phyloP scores from a whole-genome alignment of 768 basidiomycete species.

The Psilocybe sp. region DNA sequence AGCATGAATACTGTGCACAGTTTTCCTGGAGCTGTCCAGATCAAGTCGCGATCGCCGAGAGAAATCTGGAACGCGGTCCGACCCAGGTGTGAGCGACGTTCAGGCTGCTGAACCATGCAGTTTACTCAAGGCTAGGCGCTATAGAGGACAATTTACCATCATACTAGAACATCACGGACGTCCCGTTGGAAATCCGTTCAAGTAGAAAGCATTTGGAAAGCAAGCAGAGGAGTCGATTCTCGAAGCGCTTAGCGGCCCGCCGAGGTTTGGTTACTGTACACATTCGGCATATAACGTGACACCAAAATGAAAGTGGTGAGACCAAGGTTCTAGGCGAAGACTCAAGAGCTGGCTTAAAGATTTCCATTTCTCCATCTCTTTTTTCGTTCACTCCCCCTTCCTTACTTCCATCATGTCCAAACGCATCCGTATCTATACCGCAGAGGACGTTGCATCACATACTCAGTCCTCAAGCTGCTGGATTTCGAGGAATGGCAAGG shows the following conservation, averaged over 20 bases:
- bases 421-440: conserved; percentile 69
- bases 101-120: too few relatives aligned
- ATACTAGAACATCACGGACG: too few relatives aligned
- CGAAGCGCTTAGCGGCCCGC: too few relatives aligned
- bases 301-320: neutral
- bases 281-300: too few relatives aligned
- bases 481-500: conserved; percentile 76
- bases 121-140: too few relatives aligned
- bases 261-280: too few relatives aligned
- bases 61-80: neutral
- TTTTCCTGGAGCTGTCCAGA: neutral
- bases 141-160: too few relatives aligned
- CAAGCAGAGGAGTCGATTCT: too few relatives aligned
- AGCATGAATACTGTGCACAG: neutral
- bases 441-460: conserved; percentile 72
- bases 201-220: too few relatives aligned
- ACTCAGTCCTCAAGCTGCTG: conserved; percentile 65
- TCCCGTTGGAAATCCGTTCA: too few relatives aligned
- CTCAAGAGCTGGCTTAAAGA: neutral
- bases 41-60: too few relatives aligned
- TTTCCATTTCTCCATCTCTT: conserved; percentile 1
- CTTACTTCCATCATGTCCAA: conserved; percentile 47
- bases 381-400: neutral
- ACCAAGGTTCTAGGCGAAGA: neutral
- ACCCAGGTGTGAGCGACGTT: too few relatives aligned